Percentiles rank a stretch among this genome's conserved stretches.
phyloP scores from a whole-genome alignment of 495 filamentous ascomycete species.

The Penicillium paxilli region DNA sequence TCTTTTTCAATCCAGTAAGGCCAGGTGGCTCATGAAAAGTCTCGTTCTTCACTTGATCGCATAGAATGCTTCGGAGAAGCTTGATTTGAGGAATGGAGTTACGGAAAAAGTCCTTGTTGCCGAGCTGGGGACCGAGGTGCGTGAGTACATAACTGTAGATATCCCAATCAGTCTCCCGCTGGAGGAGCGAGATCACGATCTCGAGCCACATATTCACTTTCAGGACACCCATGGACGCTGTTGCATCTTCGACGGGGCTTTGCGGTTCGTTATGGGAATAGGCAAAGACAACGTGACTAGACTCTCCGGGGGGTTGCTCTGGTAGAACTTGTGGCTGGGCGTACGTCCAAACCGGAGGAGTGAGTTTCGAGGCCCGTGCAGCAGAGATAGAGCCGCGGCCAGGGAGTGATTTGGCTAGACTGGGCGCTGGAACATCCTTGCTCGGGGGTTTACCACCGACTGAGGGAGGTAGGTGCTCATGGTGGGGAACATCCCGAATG shows the following conservation, averaged over 20 bases:
- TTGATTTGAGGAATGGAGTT: conserved; percentile 71
- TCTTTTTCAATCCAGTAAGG: conserved; percentile 75
- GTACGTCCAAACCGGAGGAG: conserved; percentile 58
- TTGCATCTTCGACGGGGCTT: conserved; percentile 21
- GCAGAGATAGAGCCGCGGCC: conserved; percentile 33
- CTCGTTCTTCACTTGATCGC: conserved; percentile 74
- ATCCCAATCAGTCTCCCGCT: conserved; percentile 86
- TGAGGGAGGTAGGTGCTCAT: conserved; percentile 23
- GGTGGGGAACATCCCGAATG: conserved; percentile 23
- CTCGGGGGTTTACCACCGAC: conserved; percentile 18
- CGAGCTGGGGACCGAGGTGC: conserved; percentile 83
- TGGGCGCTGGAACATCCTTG: conserved; percentile 22
- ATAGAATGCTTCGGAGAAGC: conserved; percentile 72
- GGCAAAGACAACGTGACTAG: conserved; percentile 48
- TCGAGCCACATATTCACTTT: conserved; percentile 77
- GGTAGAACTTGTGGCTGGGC: conserved; percentile 50
- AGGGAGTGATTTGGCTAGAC: conserved; percentile 28
- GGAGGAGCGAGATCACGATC: conserved; percentile 67
- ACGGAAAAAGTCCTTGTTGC: conserved; percentile 83
- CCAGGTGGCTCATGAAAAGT: conserved; percentile 74
- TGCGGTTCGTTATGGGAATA: conserved; percentile 23
- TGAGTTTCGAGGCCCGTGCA: conserved; percentile 42
- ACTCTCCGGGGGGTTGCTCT: conserved; percentile 47
- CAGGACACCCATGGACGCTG: conserved; percentile 40
- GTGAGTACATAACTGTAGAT: conserved; percentile 87